These are phyloP conservation scores for Myxozyma nipponensis DNA, from an alignment of 805 yeast species.

Conservation along the genomic window DNA sequence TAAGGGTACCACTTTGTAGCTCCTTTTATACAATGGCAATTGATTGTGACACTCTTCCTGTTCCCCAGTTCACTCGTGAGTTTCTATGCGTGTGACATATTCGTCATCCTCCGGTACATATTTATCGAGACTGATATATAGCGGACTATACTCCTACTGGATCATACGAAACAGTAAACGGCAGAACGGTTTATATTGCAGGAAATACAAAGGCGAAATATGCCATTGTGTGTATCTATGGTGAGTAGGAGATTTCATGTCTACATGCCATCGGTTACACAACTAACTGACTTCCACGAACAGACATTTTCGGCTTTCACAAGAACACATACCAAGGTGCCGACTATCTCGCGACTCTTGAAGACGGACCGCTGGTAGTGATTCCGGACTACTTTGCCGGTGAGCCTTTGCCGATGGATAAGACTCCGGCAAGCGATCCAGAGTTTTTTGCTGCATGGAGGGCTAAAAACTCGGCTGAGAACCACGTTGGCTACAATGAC, in stretches of 20 bases:
- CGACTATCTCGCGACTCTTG: constrained; percentile 18
- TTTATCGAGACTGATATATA: not conserved
- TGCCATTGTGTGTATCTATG: constrained; percentile 24
- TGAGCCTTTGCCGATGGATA: constrained; percentile 5
- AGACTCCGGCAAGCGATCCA: constrained; percentile 1
- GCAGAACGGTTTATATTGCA: constrained; percentile 9
- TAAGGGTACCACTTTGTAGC: too few species aligned
- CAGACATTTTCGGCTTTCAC: constrained; percentile 25
- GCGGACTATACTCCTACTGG: constrained; percentile 23
- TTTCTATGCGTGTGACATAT: too few species aligned
- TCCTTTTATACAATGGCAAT: not conserved
- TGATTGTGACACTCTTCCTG: constrained; percentile 15
- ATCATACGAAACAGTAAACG: constrained; percentile 1
- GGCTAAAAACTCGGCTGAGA: constrained; percentile 4
- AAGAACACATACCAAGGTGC: constrained; percentile 24
- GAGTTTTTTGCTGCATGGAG: constrained; percentile 12
- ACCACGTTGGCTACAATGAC: constrained; percentile 9
- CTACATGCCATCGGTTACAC: not conserved
- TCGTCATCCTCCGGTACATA: not conserved
- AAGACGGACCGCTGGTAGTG: constrained; percentile 19
- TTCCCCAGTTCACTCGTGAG: constrained; percentile 20
- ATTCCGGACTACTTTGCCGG: constrained; percentile 28
- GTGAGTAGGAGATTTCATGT: not conserved
- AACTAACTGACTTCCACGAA: not conserved
- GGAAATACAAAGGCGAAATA: constrained; percentile 11